Evolutionary conservation across 73 alveolate genomes (phyloP), one percentile per base, ranked within the genome.

Genomic region (Paramecium primaurelia): DNA sequence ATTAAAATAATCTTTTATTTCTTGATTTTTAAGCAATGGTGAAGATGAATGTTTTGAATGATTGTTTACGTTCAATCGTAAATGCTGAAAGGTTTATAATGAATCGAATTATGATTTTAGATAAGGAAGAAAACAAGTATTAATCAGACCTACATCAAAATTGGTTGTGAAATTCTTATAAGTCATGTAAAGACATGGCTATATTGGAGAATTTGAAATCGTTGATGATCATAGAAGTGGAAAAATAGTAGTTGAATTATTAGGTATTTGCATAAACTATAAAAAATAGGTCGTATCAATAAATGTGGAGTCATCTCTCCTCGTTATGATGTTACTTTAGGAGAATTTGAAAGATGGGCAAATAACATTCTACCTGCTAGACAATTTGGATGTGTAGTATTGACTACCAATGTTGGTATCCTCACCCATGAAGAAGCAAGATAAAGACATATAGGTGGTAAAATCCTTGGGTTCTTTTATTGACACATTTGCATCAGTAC

Each of bases 251-350:
- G 98, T 98, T 59, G 99, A 98, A 80, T 93, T 98, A 69, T 90
- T 93, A 86, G 99, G 69, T 54, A 54, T 18, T 54, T 54, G 25
- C 6, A 4, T n/a, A 18, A 22, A 1, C 14, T 18, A 18, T 6
- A 4, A 18, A 18, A 54, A 54, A n/a, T 11, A 54, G 69, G 99
- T 59, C 95, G 99, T 88, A 93, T 98, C 85, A 96, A 95, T 97
- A 96, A 97, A 95, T 97, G 99, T 95, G 99, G 99, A 59, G 99
- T 98, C 75, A 98, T 98, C 95, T 97, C 99, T 54, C 99, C 99
- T 47, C 93, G 99, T 49, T 98, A 94, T 95, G 99, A 98, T 93
- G 92, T 95, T 95, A 88, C 89, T 16, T 91, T 93, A 7, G 91
- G 91, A 37, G 93, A 95, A 95, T 92, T 95, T 92, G 99, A 96